Base-by-base conservation (phyloP, 2,329 filamentous ascomycete species). In the Apiospora sp. region DNA sequence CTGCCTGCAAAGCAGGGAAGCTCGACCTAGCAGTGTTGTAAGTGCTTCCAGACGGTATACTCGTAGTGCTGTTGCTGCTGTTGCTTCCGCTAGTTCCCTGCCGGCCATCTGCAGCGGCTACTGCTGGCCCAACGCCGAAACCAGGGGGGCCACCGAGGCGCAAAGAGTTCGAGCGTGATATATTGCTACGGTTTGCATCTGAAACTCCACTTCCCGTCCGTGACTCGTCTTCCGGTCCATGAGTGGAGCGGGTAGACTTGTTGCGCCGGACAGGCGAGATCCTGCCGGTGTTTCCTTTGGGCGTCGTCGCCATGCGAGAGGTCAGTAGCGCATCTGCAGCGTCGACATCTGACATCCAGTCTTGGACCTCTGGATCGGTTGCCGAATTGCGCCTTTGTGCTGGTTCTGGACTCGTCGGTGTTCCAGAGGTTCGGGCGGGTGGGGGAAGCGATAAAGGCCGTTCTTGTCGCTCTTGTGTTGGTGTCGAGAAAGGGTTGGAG, bases 291-390 rank as follows among this genome's bases (percentile, higher is more conserved):
- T 75, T 75, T 8, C 77, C 73, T 4, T 77, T 75, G 54, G 75
- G 75, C 48, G 78, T 78, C n/a, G 79, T 80, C 64, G 82, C 82
- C 78, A 86, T 84, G 67, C 84, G 84, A 2, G 83, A 78, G 2
- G 85, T 82, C 24, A 90, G 82, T 12, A 90, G 81, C 1, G 86
- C 84, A 73, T 90, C 88, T 0, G 87, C 85, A 2, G 85, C 87
- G 73, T 90, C 88, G 1, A 90, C 83, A 48, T 89, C 87, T 0
- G 85, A 85, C 67, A 89, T 87, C 89, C 89, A 91, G 74, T 87
- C 86, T 72, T 87, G 87, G 2, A 90, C 88, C 44, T 90, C 89
- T 0, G 86, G 86, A 75, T 90, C 86, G 70, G 74, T 78, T 34
- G 12, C 34, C 14, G 67, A 69, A 19, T 75, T 76, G 75, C 61